phyloP scores from a whole-genome alignment of 148 eudicot genomes.

The Limonium bicolor region DNA sequence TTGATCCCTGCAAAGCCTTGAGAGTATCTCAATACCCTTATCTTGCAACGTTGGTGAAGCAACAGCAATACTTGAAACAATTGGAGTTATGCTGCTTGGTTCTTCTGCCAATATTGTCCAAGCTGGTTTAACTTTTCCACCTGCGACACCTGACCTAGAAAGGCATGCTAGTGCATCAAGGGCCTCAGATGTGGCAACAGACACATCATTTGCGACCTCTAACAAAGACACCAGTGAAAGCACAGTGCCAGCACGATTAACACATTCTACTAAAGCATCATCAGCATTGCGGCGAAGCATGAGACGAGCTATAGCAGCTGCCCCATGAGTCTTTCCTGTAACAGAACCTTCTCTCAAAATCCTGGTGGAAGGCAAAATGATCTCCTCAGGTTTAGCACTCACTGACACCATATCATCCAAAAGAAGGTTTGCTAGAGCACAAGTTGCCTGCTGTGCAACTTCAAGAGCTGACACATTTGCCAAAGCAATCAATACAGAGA shows the following conservation, averaged over 20 bases:
- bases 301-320: conserved; percentile 88
- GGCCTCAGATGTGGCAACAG: conserved; percentile 63
- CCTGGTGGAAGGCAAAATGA: conserved; percentile 79
- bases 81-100: conserved; percentile 47
- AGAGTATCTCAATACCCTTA: conserved; percentile 80
- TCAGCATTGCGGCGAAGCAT: conserved; percentile 45
- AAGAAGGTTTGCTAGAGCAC: conserved; percentile 82
- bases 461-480: conserved; percentile 59
- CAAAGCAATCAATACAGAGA: conserved; percentile 48
- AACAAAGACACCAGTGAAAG: conserved; percentile 71
- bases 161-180: conserved; percentile 76
- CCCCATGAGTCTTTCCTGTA: conserved; percentile 73
- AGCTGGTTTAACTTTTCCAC: conserved; percentile 51
- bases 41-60: conserved; percentile 61
- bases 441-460: conserved; percentile 87
- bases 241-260: conserved; percentile 74
- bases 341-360: conserved; percentile 66
- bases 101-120: conserved; percentile 76
- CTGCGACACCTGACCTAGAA: conserved; percentile 39
- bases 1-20: conserved; percentile 58
- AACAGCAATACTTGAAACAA: conserved; percentile 65
- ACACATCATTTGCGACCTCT: conserved; percentile 39
- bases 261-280: conserved; percentile 49
- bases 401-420: conserved; percentile 61
- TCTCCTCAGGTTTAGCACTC: conserved; percentile 56